phyloP scores from a whole-genome alignment of 2,329 filamentous ascomycete genomes.

The Pseudocercospora musae region DNA sequence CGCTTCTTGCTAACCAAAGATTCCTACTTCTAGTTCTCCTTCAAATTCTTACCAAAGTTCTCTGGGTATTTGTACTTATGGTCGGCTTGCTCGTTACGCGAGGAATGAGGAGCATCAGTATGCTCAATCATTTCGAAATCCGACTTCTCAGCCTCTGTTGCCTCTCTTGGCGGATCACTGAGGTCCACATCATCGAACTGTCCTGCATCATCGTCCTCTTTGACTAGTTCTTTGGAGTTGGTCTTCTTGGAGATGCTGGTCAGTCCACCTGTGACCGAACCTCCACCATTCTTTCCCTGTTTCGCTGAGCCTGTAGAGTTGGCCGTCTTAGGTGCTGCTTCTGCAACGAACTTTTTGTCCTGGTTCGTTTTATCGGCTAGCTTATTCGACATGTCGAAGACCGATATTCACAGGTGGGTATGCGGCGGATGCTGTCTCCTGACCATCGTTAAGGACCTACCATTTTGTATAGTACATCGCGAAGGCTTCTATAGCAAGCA shows the following conservation, averaged over 20 bases:
- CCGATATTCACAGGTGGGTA: not conserved
- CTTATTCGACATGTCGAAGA: not conserved
- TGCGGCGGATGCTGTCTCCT: not conserved
- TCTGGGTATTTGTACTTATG: constrained; percentile 21
- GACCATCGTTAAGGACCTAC: not conserved
- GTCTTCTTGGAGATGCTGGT: not conserved
- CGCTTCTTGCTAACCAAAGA: not conserved
- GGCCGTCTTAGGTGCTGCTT: not conserved
- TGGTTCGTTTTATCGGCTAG: not conserved
- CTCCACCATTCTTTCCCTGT: not conserved
- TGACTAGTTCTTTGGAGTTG: not conserved
- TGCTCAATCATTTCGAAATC: constrained; percentile 18
- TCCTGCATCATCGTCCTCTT: not conserved
- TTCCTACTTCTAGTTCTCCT: not conserved
- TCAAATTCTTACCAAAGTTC: constrained; percentile 10
- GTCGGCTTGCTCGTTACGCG: constrained; percentile 21
- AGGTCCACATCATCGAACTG: constrained; percentile 16
- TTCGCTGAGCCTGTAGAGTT: not conserved
- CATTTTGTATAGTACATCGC: not conserved
- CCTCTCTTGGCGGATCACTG: not conserved
- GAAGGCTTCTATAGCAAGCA: not conserved
- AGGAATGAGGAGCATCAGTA: constrained; percentile 16
- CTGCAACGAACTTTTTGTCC: not conserved
- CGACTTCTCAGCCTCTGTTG: constrained; percentile 4
- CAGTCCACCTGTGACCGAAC: not conserved